Conservation (phyloP, 1,139 yeast species). For the Pichia sp. region DNA sequence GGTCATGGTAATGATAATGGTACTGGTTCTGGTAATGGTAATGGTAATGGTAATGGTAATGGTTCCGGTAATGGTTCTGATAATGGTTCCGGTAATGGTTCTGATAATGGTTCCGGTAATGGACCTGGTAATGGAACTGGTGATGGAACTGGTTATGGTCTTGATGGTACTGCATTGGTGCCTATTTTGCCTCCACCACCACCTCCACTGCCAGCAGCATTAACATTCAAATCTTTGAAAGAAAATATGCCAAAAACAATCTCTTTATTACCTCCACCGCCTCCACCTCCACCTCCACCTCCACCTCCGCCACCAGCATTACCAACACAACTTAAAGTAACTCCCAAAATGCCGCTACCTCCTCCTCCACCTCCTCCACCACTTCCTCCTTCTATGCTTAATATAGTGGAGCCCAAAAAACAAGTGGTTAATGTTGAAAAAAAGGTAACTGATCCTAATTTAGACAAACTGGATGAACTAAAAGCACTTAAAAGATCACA, state of each 20-base stretch:
- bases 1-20: not conserved
- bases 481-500: slow-evolving; percentile 41
- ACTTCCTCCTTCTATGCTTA: slow-evolving; percentile 9
- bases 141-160: too few relatives aligned
- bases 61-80: not conserved
- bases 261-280: not conserved
- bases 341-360: not conserved
- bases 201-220: not conserved
- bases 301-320: slow-evolving; percentile 4
- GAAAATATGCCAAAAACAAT: not conserved
- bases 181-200: not conserved
- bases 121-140: not conserved
- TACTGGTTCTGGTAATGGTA: not conserved
- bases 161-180: too few relatives aligned
- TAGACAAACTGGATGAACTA: slow-evolving; percentile 9
- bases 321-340: not conserved
- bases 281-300: not conserved
- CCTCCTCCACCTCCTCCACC: not conserved
- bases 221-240: not conserved
- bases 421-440: not conserved
- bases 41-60: not conserved
- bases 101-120: not conserved
- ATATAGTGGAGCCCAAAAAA: not conserved
- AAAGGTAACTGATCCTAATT: slow-evolving; percentile 15
- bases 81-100: not conserved